Conservation (phyloP, 345 rosid species). For the Aquilaria malaccensis region DNA sequence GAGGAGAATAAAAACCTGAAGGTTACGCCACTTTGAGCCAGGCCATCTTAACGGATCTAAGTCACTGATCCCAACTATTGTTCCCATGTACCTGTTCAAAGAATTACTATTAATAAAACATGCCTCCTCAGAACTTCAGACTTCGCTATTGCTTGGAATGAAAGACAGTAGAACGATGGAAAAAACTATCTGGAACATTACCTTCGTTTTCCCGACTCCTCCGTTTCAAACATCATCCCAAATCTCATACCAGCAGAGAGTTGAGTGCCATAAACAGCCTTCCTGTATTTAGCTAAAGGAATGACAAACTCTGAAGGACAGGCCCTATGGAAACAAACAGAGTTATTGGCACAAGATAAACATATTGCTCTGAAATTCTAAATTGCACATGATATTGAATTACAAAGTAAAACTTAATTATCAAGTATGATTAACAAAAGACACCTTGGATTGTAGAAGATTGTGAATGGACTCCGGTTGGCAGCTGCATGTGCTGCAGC, state of each 20-base stretch:
- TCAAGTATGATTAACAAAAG: not conserved
- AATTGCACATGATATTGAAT: not conserved
- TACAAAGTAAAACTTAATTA: not conserved
- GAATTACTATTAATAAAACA: not conserved
- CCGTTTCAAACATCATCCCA: conserved; percentile 99
- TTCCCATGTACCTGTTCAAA: conserved; percentile 88
- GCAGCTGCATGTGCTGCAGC: conserved; percentile 99
- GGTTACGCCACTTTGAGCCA: conserved; percentile 98
- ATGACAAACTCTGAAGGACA: conserved; percentile 97
- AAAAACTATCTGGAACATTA: conserved; percentile 15
- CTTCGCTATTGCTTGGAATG: too few relatives aligned
- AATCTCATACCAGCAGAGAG: conserved; percentile 95
- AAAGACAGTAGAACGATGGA: not conserved
- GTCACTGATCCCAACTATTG: conserved; percentile 74
- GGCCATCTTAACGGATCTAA: conserved; percentile 95
- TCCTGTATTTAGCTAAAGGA: conserved; percentile 69
- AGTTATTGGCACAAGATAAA: not conserved
- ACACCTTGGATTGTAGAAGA: conserved; percentile 96
- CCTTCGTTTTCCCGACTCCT: conserved; percentile 94
- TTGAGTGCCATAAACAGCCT: conserved; percentile 80
- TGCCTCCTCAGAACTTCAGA: not conserved
- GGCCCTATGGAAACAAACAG: conserved; percentile 41
- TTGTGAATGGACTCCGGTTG: conserved; percentile 72
- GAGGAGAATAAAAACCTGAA: conserved; percentile 44
- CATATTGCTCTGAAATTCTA: not conserved